Base-by-base conservation (phyloP, 352 stramenopile genomes). In the Phytophthora pisi region DNA sequence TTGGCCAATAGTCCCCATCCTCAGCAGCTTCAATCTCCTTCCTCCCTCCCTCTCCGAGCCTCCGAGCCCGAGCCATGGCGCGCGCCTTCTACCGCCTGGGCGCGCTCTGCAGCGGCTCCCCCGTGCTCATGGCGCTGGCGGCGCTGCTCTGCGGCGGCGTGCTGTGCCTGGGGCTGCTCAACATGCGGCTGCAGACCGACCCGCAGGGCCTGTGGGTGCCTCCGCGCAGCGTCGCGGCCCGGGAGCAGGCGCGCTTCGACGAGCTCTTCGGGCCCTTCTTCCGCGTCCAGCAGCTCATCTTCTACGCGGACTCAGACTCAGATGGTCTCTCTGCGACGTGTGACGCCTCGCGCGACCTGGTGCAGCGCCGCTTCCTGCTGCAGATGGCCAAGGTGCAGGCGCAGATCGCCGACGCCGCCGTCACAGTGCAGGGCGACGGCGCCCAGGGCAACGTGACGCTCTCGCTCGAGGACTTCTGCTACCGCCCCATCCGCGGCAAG, bases 211-310 rank as follows among this genome's bases (percentile, higher is more conserved):
- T 96, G 20, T 96, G 88, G 88, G 88, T 96, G 45, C 68, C 88
- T 43, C 85, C 84, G 0, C 57, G 72, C 60, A 92, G 79, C 49
- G 72, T 79, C 31, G 84, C 88, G 2, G 81, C 82, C 24, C 70
- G 60, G 28, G 86, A 96, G 51, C 85, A 96, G 61, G 50, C 23
- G 62, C 82, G 75, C 71, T 95, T 96, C 75, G 79, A 95, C 66
- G 68, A 81, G 61, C 80, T 92, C 57, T 96, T 96, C 66, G 78
- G 80, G 23, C 84, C 88, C 42, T 96, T 96, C 75, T 96, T 93
- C 72, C 86, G 88, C 75, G 76, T 96, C 57, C 63, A 96, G 64
- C 88, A 96, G 61, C 76, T 96, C 68, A 93, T 96, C 61, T 95
- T 96, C 59, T 92, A 90, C 74, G 73, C 81, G 1, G 74, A 81